A percentile compares a stretch with the other conserved stretches of the same genome.
phyloP scores from a whole-genome alignment of 352 stramenopile genomes.

The Poterioochromonas sp. region DNA sequence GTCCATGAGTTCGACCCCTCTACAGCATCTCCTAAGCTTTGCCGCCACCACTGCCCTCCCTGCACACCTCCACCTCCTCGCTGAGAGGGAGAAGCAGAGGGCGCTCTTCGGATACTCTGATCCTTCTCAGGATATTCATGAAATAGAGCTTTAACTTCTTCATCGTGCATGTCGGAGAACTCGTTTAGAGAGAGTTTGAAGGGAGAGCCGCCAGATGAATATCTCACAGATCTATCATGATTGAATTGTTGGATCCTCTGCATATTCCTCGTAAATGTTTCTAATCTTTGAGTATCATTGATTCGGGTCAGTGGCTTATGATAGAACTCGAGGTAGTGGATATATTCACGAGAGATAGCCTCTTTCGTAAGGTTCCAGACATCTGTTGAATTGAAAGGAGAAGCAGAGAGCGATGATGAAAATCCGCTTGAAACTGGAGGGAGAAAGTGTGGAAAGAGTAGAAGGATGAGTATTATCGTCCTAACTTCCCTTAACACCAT shows the following conservation, averaged over 20 bases:
- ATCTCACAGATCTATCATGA: not conserved
- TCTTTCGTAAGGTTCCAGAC: not conserved
- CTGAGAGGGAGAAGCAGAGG: not conserved
- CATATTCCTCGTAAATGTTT: not conserved
- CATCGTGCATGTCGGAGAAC: not conserved
- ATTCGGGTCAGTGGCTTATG: not conserved
- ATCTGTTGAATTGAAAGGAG: not conserved
- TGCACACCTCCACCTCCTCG: not conserved
- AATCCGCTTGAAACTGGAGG: not conserved
- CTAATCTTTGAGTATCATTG: not conserved
- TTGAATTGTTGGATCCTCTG: not conserved
- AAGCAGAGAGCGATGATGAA: not conserved
- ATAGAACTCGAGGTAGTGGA: not conserved
- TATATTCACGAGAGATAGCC: not conserved
- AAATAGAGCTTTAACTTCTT: not conserved
- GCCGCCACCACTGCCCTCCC: not conserved
- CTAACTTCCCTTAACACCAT: no score
- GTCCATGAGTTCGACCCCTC: not conserved
- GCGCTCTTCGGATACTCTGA: not conserved
- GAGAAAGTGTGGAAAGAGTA: no score
- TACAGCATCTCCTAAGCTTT: not conserved
- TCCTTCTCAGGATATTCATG: not conserved
- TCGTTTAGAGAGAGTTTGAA: not conserved
- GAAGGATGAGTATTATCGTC: no score
- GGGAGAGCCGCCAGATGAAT: no score